These are phyloP conservation scores for Syncephalastrum sp. DNA, from an alignment of 371 early-diverging fungal genomes.

Conservation along the genomic window DNA sequence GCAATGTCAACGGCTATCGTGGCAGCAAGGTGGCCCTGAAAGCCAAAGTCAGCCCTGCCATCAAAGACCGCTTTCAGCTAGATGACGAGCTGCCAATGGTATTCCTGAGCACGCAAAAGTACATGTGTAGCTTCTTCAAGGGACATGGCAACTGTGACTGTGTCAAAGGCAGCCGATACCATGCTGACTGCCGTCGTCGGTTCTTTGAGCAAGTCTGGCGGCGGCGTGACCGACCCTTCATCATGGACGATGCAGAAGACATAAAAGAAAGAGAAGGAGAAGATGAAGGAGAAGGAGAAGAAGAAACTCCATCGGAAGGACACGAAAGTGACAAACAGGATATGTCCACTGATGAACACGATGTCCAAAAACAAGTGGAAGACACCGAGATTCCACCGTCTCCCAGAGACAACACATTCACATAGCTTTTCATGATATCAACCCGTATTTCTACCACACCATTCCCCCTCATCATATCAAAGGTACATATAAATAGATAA, in stretches of 20 bases:
- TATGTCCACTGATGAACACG: too few relatives aligned
- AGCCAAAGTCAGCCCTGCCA: slow-evolving; percentile 21
- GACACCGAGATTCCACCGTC: too few relatives aligned
- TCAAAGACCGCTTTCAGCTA: slow-evolving; percentile 23
- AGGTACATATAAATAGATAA: too few relatives aligned
- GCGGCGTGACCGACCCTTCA: slow-evolving; percentile 24
- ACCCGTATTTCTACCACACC: too few relatives aligned
- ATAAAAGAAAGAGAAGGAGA: slow-evolving; percentile 46
- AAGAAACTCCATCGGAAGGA: slow-evolving; percentile 2
- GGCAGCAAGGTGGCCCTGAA: slow-evolving; percentile 29
- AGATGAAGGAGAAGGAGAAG: slow-evolving; percentile 6
- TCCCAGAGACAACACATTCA: too few relatives aligned
- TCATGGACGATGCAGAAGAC: slow-evolving; percentile 51
- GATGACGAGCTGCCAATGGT: slow-evolving; percentile 36
- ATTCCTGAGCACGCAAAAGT: slow-evolving; percentile 39
- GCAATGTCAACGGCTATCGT: slow-evolving; percentile 18
- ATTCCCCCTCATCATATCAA: too few relatives aligned
- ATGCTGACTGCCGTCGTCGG: slow-evolving; percentile 38
- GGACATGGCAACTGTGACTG: slow-evolving; percentile 44
- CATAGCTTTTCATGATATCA: too few relatives aligned
- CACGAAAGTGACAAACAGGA: slow-evolving; percentile 3
- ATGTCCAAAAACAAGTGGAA: too few relatives aligned
- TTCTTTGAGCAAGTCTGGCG: slow-evolving; percentile 36
- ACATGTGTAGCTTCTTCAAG: slow-evolving; percentile 33
- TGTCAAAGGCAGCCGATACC: slow-evolving; percentile 30